Evolutionary conservation across 768 basidiomycete genomes (phyloP), one percentile per base, ranked within the genome.

Genomic region (Porphyrellus cyaneotinctus): DNA sequence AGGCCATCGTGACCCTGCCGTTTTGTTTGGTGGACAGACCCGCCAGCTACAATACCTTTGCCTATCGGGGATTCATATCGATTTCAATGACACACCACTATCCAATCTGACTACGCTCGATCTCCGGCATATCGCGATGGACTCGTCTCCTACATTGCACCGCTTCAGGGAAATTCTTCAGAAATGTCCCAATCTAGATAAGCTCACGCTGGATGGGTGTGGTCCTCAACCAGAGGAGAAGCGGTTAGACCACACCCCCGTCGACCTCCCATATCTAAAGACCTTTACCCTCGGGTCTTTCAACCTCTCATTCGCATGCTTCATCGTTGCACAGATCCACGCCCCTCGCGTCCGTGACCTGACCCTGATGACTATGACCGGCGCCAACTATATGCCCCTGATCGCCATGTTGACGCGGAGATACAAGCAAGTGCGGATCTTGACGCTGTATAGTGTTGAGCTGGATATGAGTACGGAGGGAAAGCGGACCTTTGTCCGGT

Each of bases 91-190:
- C 17, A 74, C 82, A 9, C 49, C 65, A 47, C 26, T 85, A 10
- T 59, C 64, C 30, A 80, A 85, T 58, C 78, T 90, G n/a, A 76
- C 76, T 22, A 78, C 77, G 11, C 72, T 90, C 49, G 86, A 88
- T 58, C 69, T 90, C 47, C 79, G 86, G 35, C 78, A 81, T 24
- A 74, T 88, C 49, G 74, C 83, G 17, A 67, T 81, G 18, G 69
- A 80, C 6, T 68, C 76, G 15, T 76, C 74, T 24, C 86, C 85
- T 6, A 70, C 70, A 32, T 65, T 82, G 15, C 35, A 53, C 10
- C 74, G 74, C 22, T 86, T 87, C 65, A 77, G 79, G 33, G 67
- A 75, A 26, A 72, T 88, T 22, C 75, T 87, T 12, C 49, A 49
- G 11, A 68, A 61, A 42, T 84, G 75, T 51, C 79, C 81, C 14